phyloP scores from a whole-genome alignment of 176 grass and related monocot genomes.

The Bothriochloa decipiens region DNA sequence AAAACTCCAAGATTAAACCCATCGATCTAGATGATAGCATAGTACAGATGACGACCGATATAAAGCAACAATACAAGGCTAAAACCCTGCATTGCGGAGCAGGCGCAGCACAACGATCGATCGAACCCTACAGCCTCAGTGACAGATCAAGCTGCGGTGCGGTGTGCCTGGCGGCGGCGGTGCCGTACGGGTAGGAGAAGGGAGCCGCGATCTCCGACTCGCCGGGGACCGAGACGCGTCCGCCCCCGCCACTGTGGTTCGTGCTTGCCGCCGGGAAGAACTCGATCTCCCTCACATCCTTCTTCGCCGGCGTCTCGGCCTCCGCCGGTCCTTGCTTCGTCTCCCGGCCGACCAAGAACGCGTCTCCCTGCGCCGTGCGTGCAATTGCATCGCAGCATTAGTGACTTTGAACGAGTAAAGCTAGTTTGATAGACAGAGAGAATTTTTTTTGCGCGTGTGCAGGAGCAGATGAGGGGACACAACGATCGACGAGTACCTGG shows the following conservation, averaged over 20 bases:
- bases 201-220: constrained; percentile 33
- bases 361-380: constrained; percentile 14
- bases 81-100: constrained; percentile 9
- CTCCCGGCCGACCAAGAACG: constrained; percentile 15
- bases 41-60: background rate
- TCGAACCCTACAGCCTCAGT: constrained; percentile 49
- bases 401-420: background rate
- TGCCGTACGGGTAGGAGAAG: constrained; percentile 8
- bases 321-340: constrained; percentile 13
- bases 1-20: background rate
- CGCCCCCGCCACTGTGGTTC: background rate
- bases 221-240: background rate
- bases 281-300: constrained; percentile 65
- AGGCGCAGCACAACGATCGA: background rate
- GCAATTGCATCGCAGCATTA: background rate
- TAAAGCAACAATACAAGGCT: background rate
- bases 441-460: too few species aligned
- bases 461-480: background rate
- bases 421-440: background rate
- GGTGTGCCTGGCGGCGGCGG: constrained; percentile 4
- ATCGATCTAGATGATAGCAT: background rate
- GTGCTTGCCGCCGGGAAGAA: constrained; percentile 61
- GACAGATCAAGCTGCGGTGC: constrained; percentile 51
- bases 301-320: constrained; percentile 10
- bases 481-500: constrained; percentile 34